These are phyloP conservation scores for Colletotrichum sp. DNA, from an alignment of 2,329 filamentous ascomycete genomes.

Conservation along the genomic window DNA sequence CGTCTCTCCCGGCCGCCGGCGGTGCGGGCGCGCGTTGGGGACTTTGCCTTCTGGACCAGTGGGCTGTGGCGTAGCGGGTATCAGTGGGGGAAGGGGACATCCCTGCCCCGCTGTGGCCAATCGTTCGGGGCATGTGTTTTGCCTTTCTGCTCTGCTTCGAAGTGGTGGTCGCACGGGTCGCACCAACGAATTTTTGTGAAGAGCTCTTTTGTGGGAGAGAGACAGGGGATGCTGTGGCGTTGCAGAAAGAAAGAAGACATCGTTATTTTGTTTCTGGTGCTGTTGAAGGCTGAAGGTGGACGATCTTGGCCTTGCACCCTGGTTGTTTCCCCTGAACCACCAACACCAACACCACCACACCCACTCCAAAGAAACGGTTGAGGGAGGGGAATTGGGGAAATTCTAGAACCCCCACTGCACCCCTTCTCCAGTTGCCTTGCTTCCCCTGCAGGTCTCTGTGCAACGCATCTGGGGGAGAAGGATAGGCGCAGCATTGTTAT, in stretches of 20 bases:
- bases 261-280: not conserved
- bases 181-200: not conserved
- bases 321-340: not conserved
- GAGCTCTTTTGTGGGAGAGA: not conserved
- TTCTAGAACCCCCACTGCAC: not conserved
- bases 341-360: not conserved
- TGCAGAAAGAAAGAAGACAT: not conserved
- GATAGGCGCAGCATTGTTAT: not conserved
- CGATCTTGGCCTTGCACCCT: not conserved
- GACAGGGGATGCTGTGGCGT: not conserved
- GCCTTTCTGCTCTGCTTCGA: not conserved
- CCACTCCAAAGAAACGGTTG: not conserved
- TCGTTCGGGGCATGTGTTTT: constrained; percentile 7
- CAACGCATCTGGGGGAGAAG: not conserved
- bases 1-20: too few species aligned
- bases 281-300: not conserved
- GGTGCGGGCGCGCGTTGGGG: too few species aligned
- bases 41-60: not conserved
- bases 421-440: not conserved
- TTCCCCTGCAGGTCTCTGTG: not conserved
- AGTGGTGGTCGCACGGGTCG: not conserved
- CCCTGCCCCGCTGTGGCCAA: constrained; percentile 17
- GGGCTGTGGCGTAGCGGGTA: constrained; percentile 18
- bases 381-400: constrained; percentile 2
- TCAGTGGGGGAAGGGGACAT: constrained; percentile 8